These are phyloP conservation scores for Teratosphaeria pseudoeucalypti DNA, from an alignment of 2,329 filamentous ascomycete genomes.

Conservation along the genomic window DNA sequence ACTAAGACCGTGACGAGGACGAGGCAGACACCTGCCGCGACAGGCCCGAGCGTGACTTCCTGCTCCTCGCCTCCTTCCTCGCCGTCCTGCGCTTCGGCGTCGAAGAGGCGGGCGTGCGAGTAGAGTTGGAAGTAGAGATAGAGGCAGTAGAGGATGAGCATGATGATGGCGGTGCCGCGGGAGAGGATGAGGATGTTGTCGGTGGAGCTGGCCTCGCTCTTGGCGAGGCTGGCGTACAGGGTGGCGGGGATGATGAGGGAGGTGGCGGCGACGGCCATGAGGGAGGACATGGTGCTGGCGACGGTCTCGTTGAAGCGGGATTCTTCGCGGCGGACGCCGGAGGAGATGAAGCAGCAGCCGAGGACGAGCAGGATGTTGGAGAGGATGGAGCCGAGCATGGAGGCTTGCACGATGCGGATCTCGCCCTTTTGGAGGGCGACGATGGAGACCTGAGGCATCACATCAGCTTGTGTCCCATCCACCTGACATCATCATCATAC, in stretches of 20 bases:
- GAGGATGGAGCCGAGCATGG: slow-evolving; percentile 91
- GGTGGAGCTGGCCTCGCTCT: slow-evolving; percentile 31
- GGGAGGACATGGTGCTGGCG: slow-evolving; percentile 62
- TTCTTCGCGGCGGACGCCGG: slow-evolving; percentile 35
- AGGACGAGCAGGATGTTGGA: slow-evolving; percentile 80
- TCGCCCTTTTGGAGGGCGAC: slow-evolving; percentile 76
- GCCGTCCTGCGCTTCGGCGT: slow-evolving; percentile 27
- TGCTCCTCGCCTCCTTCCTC: slow-evolving; percentile 18
- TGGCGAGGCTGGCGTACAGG: slow-evolving; percentile 37
- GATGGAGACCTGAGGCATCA: slow-evolving; percentile 62
- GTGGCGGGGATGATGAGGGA: slow-evolving; percentile 45
- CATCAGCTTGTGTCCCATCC: too few species aligned
- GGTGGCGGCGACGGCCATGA: slow-evolving; percentile 47
- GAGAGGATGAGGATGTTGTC: slow-evolving; percentile 40
- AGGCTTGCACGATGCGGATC: slow-evolving; percentile 93
- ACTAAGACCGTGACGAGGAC: slow-evolving; percentile 40
- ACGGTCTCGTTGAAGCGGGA: slow-evolving; percentile 60
- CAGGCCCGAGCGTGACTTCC: slow-evolving; percentile 35
- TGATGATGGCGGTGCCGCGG: slow-evolving; percentile 43
- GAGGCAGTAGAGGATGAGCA: slow-evolving; percentile 43
- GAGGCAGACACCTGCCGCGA: slow-evolving; percentile 35
- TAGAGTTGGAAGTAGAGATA: slow-evolving; percentile 48
- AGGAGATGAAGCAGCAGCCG: slow-evolving; percentile 44
- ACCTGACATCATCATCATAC: not conserved
- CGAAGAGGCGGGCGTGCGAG: slow-evolving; percentile 39